A percentile compares a stretch with the other conserved stretches of the same genome.
phyloP scores from a whole-genome alignment of 192 early-diverging fungal genomes.

The Diversispora epigaea region DNA sequence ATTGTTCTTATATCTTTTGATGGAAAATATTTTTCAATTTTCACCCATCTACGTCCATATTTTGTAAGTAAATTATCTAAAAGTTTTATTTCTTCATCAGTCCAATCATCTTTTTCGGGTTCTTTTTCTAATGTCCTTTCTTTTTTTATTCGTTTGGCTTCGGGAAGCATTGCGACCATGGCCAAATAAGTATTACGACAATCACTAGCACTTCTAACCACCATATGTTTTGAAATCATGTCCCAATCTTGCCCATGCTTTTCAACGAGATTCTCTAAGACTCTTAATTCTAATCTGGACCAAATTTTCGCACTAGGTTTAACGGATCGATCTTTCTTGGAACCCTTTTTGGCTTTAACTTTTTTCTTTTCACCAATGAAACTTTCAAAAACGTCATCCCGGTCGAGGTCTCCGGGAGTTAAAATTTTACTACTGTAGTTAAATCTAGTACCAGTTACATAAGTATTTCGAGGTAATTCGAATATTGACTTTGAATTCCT shows the following conservation, averaged over 20 bases:
- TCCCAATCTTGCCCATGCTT: constrained; percentile 25
- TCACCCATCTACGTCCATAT: constrained; percentile 6
- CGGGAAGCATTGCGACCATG: neutral
- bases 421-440: too few species aligned
- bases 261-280: constrained; percentile 10
- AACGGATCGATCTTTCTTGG: neutral
- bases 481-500: too few species aligned
- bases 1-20: neutral
- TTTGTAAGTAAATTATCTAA: neutral
- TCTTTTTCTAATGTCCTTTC: neutral
- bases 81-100: neutral
- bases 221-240: neutral
- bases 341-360: too few species aligned
- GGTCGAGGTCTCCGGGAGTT: too few species aligned
- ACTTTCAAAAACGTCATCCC: too few species aligned
- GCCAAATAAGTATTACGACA: neutral
- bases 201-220: neutral
- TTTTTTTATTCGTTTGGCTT: neutral
- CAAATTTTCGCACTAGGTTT: neutral
- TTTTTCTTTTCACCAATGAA: too few species aligned
- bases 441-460: too few species aligned
- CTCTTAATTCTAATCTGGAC: constrained; percentile 9
- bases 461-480: too few species aligned
- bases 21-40: constrained; percentile 1
- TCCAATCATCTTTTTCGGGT: neutral